Base-by-base conservation (phyloP, 495 filamentous ascomycete genomes). In the Penicillium coprophilum region DNA sequence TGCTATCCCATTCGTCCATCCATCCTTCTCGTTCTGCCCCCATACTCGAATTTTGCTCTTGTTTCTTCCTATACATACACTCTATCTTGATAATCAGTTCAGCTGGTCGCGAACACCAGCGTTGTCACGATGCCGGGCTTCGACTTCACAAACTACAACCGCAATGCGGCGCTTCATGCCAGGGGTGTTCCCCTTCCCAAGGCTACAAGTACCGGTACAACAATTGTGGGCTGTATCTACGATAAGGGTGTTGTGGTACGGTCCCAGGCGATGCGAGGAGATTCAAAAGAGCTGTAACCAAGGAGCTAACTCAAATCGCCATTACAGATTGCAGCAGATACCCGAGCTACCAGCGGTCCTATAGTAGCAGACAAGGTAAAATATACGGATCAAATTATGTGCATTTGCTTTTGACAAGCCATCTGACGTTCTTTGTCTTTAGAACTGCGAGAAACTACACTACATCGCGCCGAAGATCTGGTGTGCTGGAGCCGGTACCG, bases 361-460 rank as follows among this genome's bases (percentile, higher is more conserved):
- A 99, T 99, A 73, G 95, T 99, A 65, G 95, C 95, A 69, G 95
- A 99, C 85, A 99, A 99, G 83, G 86, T 87, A 74, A 43, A 60
- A 60, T 20, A 41, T n/a, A 34, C 13, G 12, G 3, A 28, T 13
- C 24, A n/a, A 17, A 27, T 5, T 4, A 7, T 21, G 1, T 20
- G 15, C 8, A 27, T 1, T 12, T 30, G 13, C 20, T 11, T 32
- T 47, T 38, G 31, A 17, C 43, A 39, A 8, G 4, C 39, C 43
- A 30, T 58, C 41, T 30, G 5, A 44, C 17, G 27, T 34, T 23
- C 12, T 28, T 23, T n/a, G 20, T 19, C 13, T 36, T 2, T 59
- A 89, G 90, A 99, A 99, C 85, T 99, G 95, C 77, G 91, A 99
- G 77, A 99, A 99, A 80, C 85, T 99, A 48, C 95, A 99, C 78